Base-by-base conservation (phyloP, 352 stramenopile genomes). In the Globisporangium iwayamae region DNA sequence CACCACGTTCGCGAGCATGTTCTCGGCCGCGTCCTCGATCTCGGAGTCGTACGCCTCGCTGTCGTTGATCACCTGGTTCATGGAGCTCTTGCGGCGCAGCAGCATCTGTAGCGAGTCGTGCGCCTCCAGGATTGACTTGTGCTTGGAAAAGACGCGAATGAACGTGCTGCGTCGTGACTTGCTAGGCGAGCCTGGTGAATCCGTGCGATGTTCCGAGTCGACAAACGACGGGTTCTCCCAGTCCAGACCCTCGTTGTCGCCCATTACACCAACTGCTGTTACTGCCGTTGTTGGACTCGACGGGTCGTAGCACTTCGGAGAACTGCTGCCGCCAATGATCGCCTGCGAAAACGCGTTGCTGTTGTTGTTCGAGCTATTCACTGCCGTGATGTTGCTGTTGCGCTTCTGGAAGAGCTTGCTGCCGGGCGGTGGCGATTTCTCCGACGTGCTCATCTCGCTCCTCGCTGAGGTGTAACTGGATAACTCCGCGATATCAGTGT, bases 91-190 rank as follows among this genome's bases (percentile, higher is more conserved):
- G 1, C 64, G 60, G 1, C 36, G 48, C 18, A 73, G 46, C 13
- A 86, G 11, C 11, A 69, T 11, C 22, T 69, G 70, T n/a, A 83
- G 54, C 47, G 74, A 83, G 55, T 81, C 73, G 38, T 83, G 73
- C 11, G 68, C 55, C 11, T 85, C 57, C 1, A 79, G 25, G 41
- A 83, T 18, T 20, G 72, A 72, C 34, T 60, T 67, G 20, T 65
- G 34, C 25, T 65, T 74, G 2, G 75, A 67, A 20, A 72, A 56
- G 14, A 57, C 22, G 6, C 57, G 56, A 4, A 54, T 48, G 34
- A 54, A 25, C 39, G 32, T 52, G 38, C 45, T 52, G 36, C 54
- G 54, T 4, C 34, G 45, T 5, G 53, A 22, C 28, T 55, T 30
- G 16, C 28, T 30, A n/a, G 32, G 22, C 1, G 43, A 43, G 14